Percentiles rank a stretch among this genome's conserved stretches.
Evolutionary conservation across 768 basidiomycete species (phyloP).

Genomic region (Termitomyces sp.): DNA sequence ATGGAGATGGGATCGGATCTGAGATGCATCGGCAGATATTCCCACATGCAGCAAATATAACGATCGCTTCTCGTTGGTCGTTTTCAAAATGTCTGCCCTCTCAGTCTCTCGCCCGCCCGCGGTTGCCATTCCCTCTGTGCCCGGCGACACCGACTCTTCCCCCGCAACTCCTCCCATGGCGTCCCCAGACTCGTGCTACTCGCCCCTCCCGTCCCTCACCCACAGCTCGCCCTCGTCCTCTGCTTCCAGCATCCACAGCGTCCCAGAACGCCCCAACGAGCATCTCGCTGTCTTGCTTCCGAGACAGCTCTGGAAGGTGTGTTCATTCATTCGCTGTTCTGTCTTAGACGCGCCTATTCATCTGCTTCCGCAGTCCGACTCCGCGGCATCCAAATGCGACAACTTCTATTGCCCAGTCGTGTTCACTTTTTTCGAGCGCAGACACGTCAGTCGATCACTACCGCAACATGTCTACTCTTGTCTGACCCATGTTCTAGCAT

Average conservation of each 20-base stretch:
- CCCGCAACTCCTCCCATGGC: slow-evolving; percentile 4
- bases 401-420: slow-evolving; percentile 61
- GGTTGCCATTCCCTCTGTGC: background rate
- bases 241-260: slow-evolving; percentile 22
- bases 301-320: slow-evolving; percentile 70
- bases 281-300: slow-evolving; percentile 75
- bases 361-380: slow-evolving; percentile 45
- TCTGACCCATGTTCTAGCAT: slow-evolving; percentile 40
- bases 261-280: slow-evolving; percentile 45
- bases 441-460: slow-evolving; percentile 51
- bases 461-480: slow-evolving; percentile 7
- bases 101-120: slow-evolving; percentile 13
- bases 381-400: slow-evolving; percentile 58
- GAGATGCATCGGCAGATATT: background rate
- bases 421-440: slow-evolving; percentile 68
- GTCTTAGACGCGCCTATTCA: slow-evolving; percentile 12
- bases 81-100: slow-evolving; percentile 19
- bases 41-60: slow-evolving; percentile 4
- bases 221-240: slow-evolving; percentile 30
- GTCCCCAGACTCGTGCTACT: slow-evolving; percentile 18
- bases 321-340: background rate
- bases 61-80: background rate
- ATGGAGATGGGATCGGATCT: background rate
- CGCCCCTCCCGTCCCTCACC: slow-evolving; percentile 18
- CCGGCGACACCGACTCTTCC: background rate